Conservation (phyloP, 1,284 basidiomycete genomes). For the Moesziomyces sp. region DNA sequence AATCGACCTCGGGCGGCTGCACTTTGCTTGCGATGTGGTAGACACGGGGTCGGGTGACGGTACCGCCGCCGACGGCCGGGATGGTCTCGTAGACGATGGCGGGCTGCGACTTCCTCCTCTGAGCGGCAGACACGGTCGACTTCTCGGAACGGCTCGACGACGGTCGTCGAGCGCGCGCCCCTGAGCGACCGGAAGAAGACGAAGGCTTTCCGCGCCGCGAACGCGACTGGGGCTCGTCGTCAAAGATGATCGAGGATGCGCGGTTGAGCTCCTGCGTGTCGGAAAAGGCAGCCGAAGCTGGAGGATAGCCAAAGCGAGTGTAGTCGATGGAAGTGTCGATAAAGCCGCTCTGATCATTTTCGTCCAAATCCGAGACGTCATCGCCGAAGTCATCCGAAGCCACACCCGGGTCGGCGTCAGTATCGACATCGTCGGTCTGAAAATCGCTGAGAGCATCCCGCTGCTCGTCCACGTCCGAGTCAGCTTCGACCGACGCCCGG, state of each 20-base stretch:
- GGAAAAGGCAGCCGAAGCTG: constrained; percentile 53
- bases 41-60: constrained; percentile 78
- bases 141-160: constrained; percentile 24
- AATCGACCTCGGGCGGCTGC: constrained; percentile 54
- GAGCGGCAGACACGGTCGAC: constrained; percentile 10
- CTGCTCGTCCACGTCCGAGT: constrained; percentile 27
- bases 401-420: constrained; percentile 25
- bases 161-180: constrained; percentile 6
- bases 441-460: constrained; percentile 10
- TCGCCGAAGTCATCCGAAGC: constrained; percentile 29
- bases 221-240: constrained; percentile 28
- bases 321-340: constrained; percentile 51
- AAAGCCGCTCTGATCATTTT: constrained; percentile 16
- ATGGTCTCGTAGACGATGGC: constrained; percentile 74
- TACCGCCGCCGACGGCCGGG: constrained; percentile 81
- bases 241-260: constrained; percentile 51
- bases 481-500: constrained; percentile 21
- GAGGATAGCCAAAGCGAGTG: constrained; percentile 54
- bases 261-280: constrained; percentile 46
- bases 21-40: constrained; percentile 79
- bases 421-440: constrained; percentile 24
- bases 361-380: constrained; percentile 40
- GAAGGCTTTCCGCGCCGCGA: constrained; percentile 25
- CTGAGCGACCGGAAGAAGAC: constrained; percentile 18
- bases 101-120: constrained; percentile 20